phyloP scores from a whole-genome alignment of 2,329 filamentous ascomycete genomes.

The Aspergillus sp. region DNA sequence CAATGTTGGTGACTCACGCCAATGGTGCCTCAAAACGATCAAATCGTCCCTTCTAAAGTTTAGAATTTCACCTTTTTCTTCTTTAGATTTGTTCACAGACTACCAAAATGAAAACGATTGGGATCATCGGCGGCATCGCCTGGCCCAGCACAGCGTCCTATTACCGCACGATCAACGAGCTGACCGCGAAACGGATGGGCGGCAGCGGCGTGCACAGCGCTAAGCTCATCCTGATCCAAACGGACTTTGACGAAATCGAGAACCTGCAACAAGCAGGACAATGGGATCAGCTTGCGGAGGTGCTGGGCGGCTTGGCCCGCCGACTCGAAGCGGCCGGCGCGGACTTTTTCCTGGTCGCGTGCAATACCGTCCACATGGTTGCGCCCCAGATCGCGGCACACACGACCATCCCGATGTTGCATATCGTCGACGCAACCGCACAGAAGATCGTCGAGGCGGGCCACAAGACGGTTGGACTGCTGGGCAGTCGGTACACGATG shows the following conservation, averaged over 20 bases:
- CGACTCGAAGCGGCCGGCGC: not conserved
- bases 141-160: slow-evolving; percentile 3
- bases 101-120: slow-evolving; percentile 4
- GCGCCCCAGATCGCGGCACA: not conserved
- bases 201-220: not conserved
- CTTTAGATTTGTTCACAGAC: not conserved
- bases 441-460: not conserved
- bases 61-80: too few species aligned
- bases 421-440: not conserved
- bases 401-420: not conserved
- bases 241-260: not conserved
- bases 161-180: not conserved
- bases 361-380: slow-evolving; percentile 7
- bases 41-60: too few species aligned
- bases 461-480: not conserved
- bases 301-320: not conserved
- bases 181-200: not conserved
- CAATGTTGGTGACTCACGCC: too few species aligned
- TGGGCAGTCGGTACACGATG: not conserved
- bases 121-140: slow-evolving; percentile 2
- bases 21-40: too few species aligned
- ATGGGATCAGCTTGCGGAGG: not conserved
- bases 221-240: slow-evolving; percentile 1
- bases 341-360: slow-evolving; percentile 8
- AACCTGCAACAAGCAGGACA: not conserved